A percentile compares a stretch with the other conserved stretches of the same genome.
Evolutionary conservation across 1,284 basidiomycete genomes (phyloP).

Genomic region (Serendipita sp.): DNA sequence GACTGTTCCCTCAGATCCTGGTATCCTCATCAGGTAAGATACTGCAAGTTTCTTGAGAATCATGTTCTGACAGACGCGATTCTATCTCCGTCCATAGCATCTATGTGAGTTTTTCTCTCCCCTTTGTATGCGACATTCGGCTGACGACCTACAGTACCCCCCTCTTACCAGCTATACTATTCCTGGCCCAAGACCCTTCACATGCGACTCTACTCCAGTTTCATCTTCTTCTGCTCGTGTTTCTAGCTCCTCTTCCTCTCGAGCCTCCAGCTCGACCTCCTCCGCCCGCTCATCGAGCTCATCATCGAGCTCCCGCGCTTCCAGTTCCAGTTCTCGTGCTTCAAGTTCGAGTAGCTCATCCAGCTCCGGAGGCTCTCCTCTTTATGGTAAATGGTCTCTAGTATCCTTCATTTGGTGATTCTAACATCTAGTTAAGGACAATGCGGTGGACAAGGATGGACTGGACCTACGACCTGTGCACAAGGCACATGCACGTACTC

Average conservation of each 20-base stretch:
- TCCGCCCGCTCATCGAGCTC: not conserved
- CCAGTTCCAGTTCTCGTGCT: not conserved
- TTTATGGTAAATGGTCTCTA: not conserved
- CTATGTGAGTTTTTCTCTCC: conserved; percentile 18
- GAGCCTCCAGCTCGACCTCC: conserved; percentile 1
- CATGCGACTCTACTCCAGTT: conserved; percentile 4
- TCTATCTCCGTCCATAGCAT: conserved; percentile 17
- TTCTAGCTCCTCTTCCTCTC: not conserved
- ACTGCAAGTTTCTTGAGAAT: not conserved
- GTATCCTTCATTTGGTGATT: not conserved
- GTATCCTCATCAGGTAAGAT: conserved; percentile 23
- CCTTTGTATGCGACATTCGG: not conserved
- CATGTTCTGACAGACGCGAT: conserved; percentile 2
- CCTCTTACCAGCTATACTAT: conserved; percentile 27
- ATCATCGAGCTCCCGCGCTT: not conserved
- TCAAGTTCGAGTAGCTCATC: conserved; percentile 3
- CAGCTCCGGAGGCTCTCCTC: not conserved
- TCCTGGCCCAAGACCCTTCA: conserved; percentile 17
- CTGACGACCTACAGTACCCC: conserved; percentile 13
- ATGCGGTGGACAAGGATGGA: conserved; percentile 12
- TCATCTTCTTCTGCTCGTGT: not conserved
- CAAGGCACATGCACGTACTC: not conserved
- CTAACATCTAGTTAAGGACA: not conserved
- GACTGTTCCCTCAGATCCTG: conserved; percentile 9
- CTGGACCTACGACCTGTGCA: conserved; percentile 8